Conservation (phyloP, 2,329 filamentous ascomycete species). For the Neonectria ditissima region DNA sequence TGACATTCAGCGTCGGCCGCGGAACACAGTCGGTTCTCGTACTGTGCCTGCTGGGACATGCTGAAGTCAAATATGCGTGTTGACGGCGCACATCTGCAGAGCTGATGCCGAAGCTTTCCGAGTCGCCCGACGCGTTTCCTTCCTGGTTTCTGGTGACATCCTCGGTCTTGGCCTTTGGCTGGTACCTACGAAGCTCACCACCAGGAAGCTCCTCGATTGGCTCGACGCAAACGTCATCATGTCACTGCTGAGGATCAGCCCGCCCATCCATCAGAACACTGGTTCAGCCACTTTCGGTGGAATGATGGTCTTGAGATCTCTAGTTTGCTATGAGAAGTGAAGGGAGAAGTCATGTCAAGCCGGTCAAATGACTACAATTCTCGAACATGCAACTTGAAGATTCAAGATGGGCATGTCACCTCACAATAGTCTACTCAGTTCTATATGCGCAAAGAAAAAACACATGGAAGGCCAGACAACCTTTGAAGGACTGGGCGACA, state of each 20-base stretch:
- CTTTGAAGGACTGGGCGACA: too few species aligned
- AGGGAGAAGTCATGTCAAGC: too few species aligned
- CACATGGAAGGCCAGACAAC: too few species aligned
- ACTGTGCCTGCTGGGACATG: background rate
- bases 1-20: accelerated
- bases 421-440: too few species aligned
- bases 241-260: slow-evolving; percentile 5
- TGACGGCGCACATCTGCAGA: background rate
- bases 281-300: too few species aligned
- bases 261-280: background rate
- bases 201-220: background rate
- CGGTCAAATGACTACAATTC: too few species aligned
- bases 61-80: slow-evolving; percentile 16
- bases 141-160: background rate
- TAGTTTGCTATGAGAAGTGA: too few species aligned
- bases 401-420: too few species aligned
- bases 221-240: background rate
- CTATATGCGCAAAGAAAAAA: too few species aligned
- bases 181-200: background rate
- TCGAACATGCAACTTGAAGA: too few species aligned
- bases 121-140: background rate
- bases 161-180: background rate
- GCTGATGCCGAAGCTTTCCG: background rate
- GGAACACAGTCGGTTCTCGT: background rate
- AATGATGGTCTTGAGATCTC: too few species aligned